Base-by-base conservation (phyloP, 1,139 yeast species). In the Debaryomyces psychrophilus region DNA sequence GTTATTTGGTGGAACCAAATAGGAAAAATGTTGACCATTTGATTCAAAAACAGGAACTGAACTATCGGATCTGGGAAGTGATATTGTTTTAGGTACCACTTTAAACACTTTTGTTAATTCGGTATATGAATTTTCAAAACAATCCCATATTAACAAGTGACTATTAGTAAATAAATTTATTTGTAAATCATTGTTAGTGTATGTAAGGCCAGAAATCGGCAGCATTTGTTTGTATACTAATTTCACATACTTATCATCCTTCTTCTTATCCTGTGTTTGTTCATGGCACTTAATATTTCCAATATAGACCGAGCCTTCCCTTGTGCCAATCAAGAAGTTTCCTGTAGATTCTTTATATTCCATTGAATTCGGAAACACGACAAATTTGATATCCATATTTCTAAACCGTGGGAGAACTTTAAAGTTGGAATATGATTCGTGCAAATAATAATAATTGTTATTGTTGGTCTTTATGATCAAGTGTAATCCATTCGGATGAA, bases 401-500 rank as follows among this genome's bases (percentile, higher is more conserved):
- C 69, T 72, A 43, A 69, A 61, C 41, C 67, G 60, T 4, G 69
- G 64, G 17, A 75, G 56, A 1, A 59, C 50, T 46, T 73, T 74
- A 51, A 73, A 70, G 9, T 61, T 56, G 5, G 55, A 56, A 47
- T 73, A 71, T 0, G 64, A 50, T 18, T 60, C 57, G 49, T 71
- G 68, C 37, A 73, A 56, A 48, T 71, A 70, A 53, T 56, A 71
- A 49, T 67, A 65, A 5, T 49, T 51, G 5, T 55, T 51, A 26
- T 56, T 45, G 39, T 61, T 62, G 4, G 65, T 50, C 46, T 69
- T 71, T 3, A 68, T 52, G 4, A 74, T 54, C 40, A 75, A 62
- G 46, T 70, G 75, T 4, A 50, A 45, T 1, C 79, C 79, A 48
- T 61, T 62, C 2, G 76, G 73, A 45, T 73, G 71, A 9, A 71